Conservation (phyloP, 495 filamentous ascomycete species). For the Evernia prunastri region DNA sequence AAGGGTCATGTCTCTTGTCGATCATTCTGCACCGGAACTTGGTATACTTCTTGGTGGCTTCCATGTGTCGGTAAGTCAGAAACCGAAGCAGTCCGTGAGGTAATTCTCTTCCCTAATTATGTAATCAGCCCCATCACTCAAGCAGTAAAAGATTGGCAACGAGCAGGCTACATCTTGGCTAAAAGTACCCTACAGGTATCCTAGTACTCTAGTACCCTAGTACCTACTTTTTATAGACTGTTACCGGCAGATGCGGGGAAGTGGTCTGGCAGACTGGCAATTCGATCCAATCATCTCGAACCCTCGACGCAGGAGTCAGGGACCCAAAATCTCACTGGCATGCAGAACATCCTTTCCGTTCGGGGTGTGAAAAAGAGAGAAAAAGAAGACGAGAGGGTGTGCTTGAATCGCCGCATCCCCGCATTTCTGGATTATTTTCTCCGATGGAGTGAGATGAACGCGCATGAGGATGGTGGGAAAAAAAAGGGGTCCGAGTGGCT, state of each 20-base stretch:
- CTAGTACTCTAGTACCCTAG: too few relatives aligned
- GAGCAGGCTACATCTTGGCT: background rate
- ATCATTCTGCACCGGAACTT: constrained; percentile 4
- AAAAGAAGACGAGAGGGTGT: background rate
- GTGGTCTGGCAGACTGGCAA: too few relatives aligned
- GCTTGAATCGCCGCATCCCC: constrained; percentile 1
- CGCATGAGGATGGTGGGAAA: too few relatives aligned
- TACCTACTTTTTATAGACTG: too few relatives aligned
- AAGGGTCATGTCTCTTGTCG: constrained; percentile 9
- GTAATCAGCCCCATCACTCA: background rate
- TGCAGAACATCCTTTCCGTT: too few relatives aligned
- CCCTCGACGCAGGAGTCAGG: too few relatives aligned
- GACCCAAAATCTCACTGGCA: too few relatives aligned
- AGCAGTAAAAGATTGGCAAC: background rate
- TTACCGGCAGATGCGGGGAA: too few relatives aligned
- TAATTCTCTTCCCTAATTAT: background rate
- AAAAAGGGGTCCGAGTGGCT: background rate
- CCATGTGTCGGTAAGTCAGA: background rate
- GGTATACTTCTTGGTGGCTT: constrained; percentile 8
- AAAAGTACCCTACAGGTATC: too few relatives aligned
- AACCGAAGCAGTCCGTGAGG: background rate
- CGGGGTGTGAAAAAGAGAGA: background rate
- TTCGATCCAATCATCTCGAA: too few relatives aligned
- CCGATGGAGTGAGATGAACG: background rate
- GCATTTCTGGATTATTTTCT: constrained; percentile 7